Evolutionary conservation across 176 grass and related monocot species (phyloP).

Genomic region (Phragmites australis): DNA sequence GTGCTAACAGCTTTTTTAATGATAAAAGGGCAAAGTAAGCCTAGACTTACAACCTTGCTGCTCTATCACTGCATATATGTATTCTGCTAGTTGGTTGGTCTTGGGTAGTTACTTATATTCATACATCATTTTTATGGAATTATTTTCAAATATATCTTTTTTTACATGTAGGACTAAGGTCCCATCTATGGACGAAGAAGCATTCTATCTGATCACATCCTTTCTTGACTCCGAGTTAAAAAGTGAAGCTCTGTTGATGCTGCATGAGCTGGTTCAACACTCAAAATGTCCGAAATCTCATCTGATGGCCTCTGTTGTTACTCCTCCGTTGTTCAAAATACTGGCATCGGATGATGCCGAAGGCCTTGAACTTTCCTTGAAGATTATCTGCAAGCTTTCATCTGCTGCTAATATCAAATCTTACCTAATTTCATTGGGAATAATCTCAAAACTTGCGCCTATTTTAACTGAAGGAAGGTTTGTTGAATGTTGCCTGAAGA

Average conservation of each 20-base stretch:
- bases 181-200: slow-evolving; percentile 57
- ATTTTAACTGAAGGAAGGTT: slow-evolving; percentile 62
- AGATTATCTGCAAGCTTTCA: slow-evolving; percentile 71
- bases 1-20: background rate
- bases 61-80: slow-evolving; percentile 2
- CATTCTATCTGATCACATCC: slow-evolving; percentile 50
- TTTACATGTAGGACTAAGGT: slow-evolving; percentile 51
- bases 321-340: slow-evolving; percentile 48
- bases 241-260: slow-evolving; percentile 57
- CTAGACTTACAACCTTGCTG: background rate
- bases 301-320: slow-evolving; percentile 50
- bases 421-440: slow-evolving; percentile 57
- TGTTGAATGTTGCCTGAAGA: slow-evolving; percentile 58
- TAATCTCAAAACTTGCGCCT: slow-evolving; percentile 63
- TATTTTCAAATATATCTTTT: slow-evolving; percentile 19
- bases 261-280: slow-evolving; percentile 56
- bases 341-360: slow-evolving; percentile 59
- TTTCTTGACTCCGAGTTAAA: slow-evolving; percentile 66
- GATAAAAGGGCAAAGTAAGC: slow-evolving; percentile 12
- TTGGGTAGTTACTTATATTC: background rate
- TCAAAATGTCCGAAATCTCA: slow-evolving; percentile 40
- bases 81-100: slow-evolving; percentile 10
- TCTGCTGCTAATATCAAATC: slow-evolving; percentile 51
- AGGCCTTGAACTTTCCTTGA: slow-evolving; percentile 55
- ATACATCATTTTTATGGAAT: background rate